Evolutionary conservation across 2,329 filamentous ascomycete species (phyloP).

Genomic region (Cladosporium sp.): DNA sequence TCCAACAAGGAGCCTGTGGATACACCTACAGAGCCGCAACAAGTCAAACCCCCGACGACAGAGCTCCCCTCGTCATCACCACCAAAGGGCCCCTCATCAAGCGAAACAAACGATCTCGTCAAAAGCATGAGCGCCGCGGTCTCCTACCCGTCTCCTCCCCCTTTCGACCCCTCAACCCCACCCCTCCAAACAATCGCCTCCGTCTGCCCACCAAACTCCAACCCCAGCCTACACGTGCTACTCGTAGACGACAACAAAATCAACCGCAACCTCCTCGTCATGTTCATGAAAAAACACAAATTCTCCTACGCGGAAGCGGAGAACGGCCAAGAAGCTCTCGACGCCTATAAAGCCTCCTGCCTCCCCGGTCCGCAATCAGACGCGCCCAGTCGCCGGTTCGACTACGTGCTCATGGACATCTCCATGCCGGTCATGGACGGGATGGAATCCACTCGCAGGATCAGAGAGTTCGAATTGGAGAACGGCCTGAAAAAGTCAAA

Average conservation of each 20-base stretch:
- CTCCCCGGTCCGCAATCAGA: conserved; percentile 3
- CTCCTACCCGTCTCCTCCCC: conserved; percentile 16
- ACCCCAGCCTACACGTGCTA: conserved; percentile 14
- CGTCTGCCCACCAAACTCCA: background rate
- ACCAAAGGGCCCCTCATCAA: background rate
- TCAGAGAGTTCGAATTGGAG: conserved; percentile 21
- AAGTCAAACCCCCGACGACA: background rate
- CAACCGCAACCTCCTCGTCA: conserved; percentile 19
- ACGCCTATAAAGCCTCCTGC: conserved; percentile 35
- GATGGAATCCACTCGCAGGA: conserved; percentile 19
- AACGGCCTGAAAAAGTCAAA: conserved; percentile 6
- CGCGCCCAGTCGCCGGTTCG: conserved; percentile 23
- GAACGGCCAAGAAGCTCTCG: conserved; percentile 47
- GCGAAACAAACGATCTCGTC: conserved; percentile 5
- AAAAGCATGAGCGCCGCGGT: conserved; percentile 17
- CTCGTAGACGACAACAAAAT: conserved; percentile 25
- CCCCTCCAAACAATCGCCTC: conserved; percentile 10
- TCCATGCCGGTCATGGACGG: conserved; percentile 26
- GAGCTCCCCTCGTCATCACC: background rate
- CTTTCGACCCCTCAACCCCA: conserved; percentile 19
- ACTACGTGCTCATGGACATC: conserved; percentile 44
- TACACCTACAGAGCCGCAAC: background rate
- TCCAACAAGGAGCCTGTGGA: background rate
- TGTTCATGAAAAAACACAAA: conserved; percentile 14
- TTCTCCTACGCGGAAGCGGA: conserved; percentile 27